These are phyloP conservation scores for Carex parvula DNA, from an alignment of 176 grass and related monocot genomes.

Conservation along the genomic window DNA sequence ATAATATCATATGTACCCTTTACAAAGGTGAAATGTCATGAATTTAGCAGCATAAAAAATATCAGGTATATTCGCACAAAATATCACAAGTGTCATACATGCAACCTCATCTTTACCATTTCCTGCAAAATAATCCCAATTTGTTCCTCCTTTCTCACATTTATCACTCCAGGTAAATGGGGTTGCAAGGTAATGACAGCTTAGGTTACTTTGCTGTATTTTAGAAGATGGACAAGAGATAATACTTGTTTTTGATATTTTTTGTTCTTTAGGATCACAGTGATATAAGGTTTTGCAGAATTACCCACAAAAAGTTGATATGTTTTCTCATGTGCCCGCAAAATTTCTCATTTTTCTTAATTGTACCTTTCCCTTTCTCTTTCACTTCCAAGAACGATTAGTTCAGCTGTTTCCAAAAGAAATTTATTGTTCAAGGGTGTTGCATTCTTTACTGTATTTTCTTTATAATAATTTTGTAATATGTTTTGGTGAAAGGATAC, in stretches of 20 bases:
- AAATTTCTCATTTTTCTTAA: background rate
- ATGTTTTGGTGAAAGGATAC: constrained; percentile 55
- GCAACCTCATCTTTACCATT: background rate
- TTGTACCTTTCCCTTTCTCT: background rate
- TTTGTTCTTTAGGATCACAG: background rate
- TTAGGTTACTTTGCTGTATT: background rate
- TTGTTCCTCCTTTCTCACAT: background rate
- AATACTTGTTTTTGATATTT: background rate
- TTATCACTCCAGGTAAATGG: background rate
- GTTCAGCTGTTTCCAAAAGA: background rate
- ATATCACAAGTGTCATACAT: background rate
- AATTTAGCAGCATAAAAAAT: background rate
- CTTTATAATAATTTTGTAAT: constrained; percentile 7
- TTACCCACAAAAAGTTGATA: background rate
- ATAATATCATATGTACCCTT: background rate
- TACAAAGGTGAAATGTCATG: background rate
- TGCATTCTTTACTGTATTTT: background rate
- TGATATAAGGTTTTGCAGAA: constrained; percentile 1
- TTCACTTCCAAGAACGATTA: background rate
- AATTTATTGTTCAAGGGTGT: background rate
- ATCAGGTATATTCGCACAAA: background rate
- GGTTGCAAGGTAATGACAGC: background rate
- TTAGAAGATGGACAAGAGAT: background rate
- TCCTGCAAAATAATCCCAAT: background rate
- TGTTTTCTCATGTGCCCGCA: background rate